Conservation (phyloP, 108 stramenopile species). For the Nitzschia sp. region DNA sequence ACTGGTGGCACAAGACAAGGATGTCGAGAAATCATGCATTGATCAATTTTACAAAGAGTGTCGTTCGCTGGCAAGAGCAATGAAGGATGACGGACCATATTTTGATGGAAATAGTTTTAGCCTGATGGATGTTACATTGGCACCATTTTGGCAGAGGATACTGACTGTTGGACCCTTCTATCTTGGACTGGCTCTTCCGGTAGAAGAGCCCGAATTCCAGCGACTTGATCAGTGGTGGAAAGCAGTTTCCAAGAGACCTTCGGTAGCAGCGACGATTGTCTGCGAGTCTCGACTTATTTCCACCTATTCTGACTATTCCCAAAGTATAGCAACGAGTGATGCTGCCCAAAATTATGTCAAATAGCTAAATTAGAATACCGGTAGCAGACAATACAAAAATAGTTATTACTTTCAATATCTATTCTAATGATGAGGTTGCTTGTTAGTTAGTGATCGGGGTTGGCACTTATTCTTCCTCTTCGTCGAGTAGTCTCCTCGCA, state of each 20-base stretch:
- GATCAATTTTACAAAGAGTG: slow-evolving; percentile 12
- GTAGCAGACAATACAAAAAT: too few species aligned
- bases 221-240: slow-evolving; percentile 30
- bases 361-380: too few species aligned
- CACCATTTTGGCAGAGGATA: slow-evolving; percentile 34
- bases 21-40: neutral
- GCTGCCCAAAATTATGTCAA: slow-evolving; percentile 5
- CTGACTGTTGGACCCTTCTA: slow-evolving; percentile 8
- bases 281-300: slow-evolving; percentile 10
- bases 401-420: too few species aligned
- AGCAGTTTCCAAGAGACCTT: slow-evolving; percentile 20
- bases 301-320: slow-evolving; percentile 4
- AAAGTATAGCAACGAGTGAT: slow-evolving; percentile 11
- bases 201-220: slow-evolving; percentile 8
- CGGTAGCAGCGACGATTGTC: slow-evolving; percentile 20
- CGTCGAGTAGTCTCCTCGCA: neutral
- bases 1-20: slow-evolving; percentile 7
- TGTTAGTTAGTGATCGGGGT: too few species aligned
- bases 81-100: slow-evolving; percentile 23
- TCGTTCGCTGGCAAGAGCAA: slow-evolving; percentile 7
- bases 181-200: slow-evolving; percentile 13
- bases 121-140: slow-evolving; percentile 17
- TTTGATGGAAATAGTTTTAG: slow-evolving; percentile 18
- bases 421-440: too few species aligned
- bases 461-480: neutral